Conservation (phyloP, 768 basidiomycete genomes). For the Mycena kentingensis region DNA sequence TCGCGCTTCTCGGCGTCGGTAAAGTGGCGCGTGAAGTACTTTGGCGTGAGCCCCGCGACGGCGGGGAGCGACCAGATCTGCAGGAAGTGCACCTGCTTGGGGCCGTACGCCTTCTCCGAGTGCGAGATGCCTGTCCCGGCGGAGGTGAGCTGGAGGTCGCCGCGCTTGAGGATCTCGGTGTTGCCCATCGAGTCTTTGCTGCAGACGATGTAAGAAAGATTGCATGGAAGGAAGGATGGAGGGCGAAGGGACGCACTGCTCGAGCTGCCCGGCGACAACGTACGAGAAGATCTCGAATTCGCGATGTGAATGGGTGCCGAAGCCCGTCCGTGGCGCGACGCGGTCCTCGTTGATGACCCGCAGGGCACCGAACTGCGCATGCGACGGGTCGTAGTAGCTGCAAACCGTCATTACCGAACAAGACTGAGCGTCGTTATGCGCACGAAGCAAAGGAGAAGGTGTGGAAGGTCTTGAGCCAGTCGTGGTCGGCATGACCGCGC, state of each 20-base stretch:
- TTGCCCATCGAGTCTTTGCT: slow-evolving; percentile 93
- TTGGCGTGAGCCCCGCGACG: slow-evolving; percentile 55
- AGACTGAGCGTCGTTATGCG: slow-evolving; percentile 28
- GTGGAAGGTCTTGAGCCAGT: slow-evolving; percentile 87
- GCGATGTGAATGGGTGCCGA: slow-evolving; percentile 81
- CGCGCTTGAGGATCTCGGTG: slow-evolving; percentile 83
- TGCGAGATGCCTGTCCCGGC: slow-evolving; percentile 91
- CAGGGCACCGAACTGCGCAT: slow-evolving; percentile 59
- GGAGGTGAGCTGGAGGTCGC: slow-evolving; percentile 88
- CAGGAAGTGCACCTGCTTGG: slow-evolving; percentile 49
- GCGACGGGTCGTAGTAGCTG: slow-evolving; percentile 18
- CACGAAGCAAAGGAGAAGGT: slow-evolving; percentile 78
- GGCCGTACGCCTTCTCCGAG: slow-evolving; percentile 54
- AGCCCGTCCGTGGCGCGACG: slow-evolving; percentile 74
- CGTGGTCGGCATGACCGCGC: slow-evolving; percentile 76
- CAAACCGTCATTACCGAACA: slow-evolving; percentile 2
- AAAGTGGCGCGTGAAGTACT: slow-evolving; percentile 88
- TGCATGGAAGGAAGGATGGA: neutral
- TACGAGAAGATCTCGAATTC: slow-evolving; percentile 95
- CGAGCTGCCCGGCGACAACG: slow-evolving; percentile 73
- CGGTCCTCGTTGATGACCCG: slow-evolving; percentile 94
- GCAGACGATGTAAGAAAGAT: slow-evolving; percentile 3
- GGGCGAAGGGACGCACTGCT: slow-evolving; percentile 59
- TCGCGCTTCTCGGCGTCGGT: slow-evolving; percentile 78
- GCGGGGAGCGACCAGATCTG: slow-evolving; percentile 54